These are phyloP conservation scores for Penicillium sp. DNA, from an alignment of 2,329 filamentous ascomycete genomes.

Conservation along the genomic window DNA sequence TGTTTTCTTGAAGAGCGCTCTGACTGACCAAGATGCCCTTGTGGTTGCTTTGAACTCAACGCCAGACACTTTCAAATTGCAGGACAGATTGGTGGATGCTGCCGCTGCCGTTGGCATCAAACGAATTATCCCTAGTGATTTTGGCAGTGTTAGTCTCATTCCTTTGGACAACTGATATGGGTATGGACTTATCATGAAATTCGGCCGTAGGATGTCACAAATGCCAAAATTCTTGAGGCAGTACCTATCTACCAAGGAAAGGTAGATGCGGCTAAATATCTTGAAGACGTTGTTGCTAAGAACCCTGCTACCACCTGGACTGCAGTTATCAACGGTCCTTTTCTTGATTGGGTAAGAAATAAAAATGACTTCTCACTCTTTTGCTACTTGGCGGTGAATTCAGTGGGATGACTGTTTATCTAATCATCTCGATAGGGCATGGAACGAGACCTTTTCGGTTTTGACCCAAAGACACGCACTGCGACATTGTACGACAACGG, in stretches of 20 bases:
- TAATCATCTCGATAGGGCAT: background rate
- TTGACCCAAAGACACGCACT: constrained; percentile 5
- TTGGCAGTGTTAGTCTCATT: constrained; percentile 8
- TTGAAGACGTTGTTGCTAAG: background rate
- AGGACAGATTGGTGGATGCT: constrained; percentile 3
- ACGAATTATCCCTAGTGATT: constrained; percentile 12
- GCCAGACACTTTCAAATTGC: constrained; percentile 1
- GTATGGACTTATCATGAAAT: background rate
- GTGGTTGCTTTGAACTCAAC: constrained; percentile 1
- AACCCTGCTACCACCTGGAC: constrained; percentile 7
- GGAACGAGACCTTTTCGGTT: constrained; percentile 3
- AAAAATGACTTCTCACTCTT: background rate
- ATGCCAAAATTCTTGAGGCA: constrained; percentile 3
- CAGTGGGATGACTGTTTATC: background rate
- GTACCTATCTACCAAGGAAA: constrained; percentile 5
- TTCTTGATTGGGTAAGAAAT: constrained; percentile 10
- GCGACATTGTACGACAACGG: constrained; percentile 10
- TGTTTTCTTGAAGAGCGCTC: background rate
- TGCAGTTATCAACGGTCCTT: constrained; percentile 9
- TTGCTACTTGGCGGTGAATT: background rate
- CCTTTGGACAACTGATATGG: background rate
- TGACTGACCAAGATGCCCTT: constrained; percentile 7
- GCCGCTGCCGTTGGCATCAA: constrained; percentile 9
- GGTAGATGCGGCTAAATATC: constrained; percentile 2
- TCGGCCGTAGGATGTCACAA: background rate